Evolutionary conservation across 139 green algal species (phyloP), one percentile per base, ranked within the genome.

Genomic region (Chlorella sp.): DNA sequence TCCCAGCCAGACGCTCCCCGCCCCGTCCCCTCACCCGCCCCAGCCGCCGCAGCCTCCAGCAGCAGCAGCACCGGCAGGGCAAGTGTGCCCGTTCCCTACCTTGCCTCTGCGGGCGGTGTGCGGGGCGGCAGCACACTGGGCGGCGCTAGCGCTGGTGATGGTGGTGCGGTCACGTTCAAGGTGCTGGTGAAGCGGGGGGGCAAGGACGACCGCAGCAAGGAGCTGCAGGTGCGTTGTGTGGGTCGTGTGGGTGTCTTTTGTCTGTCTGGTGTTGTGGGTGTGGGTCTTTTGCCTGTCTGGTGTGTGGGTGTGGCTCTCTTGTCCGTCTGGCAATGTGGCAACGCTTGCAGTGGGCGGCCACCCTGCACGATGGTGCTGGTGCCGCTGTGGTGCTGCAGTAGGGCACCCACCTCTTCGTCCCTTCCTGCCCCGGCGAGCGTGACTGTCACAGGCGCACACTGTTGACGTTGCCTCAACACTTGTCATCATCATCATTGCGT

Each of bases 121-220:
- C 26, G 5, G 5, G 60, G 60, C 20, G 75, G 33, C 2, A 24
- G 36, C 31, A 69, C 62, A 31, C 31, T 70, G 17, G 73, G 69
- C 24, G 69, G 76, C 2, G 68, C 60, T 50, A 66, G 30, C 1
- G 60, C 26, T 1, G 61, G 23, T 23, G 49, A 26, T 29, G 49
- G 42, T 1, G 32, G 35, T 30, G 49, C 24, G 22, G 67, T 90
- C 2, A 75, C 71, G 17, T 86, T 90, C 74, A 81, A 80, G 42
- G 66, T 90, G 75, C 72, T 90, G 63, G 77, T 90, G 67, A 88
- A 86, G 74, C 70, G 70, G 4, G 76, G 80, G 6, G 85, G 85
- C 35, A 83, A 79, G 64, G 85, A 90, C 26, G 85, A 90, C 74
- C 67, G 71, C 17, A 67, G 62, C 26, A 34, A 31, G 66, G 82